Conservation (phyloP, 1,284 basidiomycete species). For the Ustilago lituana region DNA sequence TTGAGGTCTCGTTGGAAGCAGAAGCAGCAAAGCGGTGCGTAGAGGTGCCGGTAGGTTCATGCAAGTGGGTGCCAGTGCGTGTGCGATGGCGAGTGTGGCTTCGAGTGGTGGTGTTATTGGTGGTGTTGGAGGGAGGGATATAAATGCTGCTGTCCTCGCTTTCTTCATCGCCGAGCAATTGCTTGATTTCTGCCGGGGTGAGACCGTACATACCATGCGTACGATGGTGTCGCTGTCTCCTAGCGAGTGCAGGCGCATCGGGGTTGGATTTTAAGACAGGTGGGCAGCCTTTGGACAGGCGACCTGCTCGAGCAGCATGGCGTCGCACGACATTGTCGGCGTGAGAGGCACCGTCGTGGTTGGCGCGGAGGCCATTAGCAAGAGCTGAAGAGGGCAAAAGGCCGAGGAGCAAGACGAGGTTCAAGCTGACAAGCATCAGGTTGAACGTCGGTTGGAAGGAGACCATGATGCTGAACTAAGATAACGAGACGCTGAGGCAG, state of each 20-base stretch:
- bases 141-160: constrained; percentile 9
- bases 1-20: constrained; percentile 9
- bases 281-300: constrained; percentile 28
- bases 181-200: constrained; percentile 20
- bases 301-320: constrained; percentile 31
- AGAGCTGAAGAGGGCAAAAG: constrained; percentile 12
- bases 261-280: constrained; percentile 1
- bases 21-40: constrained; percentile 5
- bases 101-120: constrained; percentile 14
- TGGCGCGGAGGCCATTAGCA: constrained; percentile 9
- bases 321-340: constrained; percentile 24
- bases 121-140: constrained; percentile 7
- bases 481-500: background rate
- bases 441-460: constrained; percentile 28
- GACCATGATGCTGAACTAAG: constrained; percentile 21
- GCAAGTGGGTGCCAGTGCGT: constrained; percentile 4
- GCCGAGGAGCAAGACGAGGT: constrained; percentile 18
- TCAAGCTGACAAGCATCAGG: constrained; percentile 41
- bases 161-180: constrained; percentile 14
- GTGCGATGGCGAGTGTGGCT: constrained; percentile 4
- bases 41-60: constrained; percentile 3
- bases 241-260: constrained; percentile 5
- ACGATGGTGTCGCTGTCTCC: constrained; percentile 9
- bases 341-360: constrained; percentile 1
- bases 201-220: constrained; percentile 13